Conservation (phyloP, 768 basidiomycete species). For the Lyophyllum atratum region DNA sequence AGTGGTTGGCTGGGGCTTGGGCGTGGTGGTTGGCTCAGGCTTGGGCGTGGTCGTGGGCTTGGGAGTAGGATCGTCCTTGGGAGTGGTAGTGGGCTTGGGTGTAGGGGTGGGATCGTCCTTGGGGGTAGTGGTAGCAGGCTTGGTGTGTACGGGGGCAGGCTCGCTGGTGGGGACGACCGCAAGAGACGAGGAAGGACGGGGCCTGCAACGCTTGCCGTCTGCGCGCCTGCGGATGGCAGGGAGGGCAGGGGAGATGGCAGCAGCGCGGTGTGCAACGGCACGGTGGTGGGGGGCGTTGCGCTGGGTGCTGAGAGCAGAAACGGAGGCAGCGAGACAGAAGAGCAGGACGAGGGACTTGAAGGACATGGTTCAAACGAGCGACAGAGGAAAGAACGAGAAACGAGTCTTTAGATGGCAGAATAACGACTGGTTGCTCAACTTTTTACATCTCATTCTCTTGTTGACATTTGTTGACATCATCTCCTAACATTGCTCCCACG, state of each 20-base stretch:
- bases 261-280: conserved; percentile 46
- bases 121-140: conserved; percentile 13
- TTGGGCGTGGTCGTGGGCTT: conserved; percentile 17
- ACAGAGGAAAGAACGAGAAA: not conserved
- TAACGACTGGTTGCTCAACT: not conserved
- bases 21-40: conserved; percentile 23
- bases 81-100: conserved; percentile 18
- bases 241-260: conserved; percentile 26
- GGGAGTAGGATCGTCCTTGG: conserved; percentile 9
- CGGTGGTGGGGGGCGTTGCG: conserved; percentile 41
- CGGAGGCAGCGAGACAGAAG: conserved; percentile 35
- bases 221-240: conserved; percentile 30
- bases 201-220: conserved; percentile 38
- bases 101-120: not conserved
- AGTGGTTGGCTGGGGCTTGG: conserved; percentile 17
- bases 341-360: conserved; percentile 19
- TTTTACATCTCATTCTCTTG: not conserved
- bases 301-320: conserved; percentile 40
- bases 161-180: conserved; percentile 17
- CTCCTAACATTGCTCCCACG: not conserved
- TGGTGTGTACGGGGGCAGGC: conserved; percentile 1
- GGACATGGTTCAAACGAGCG: conserved; percentile 18
- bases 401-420: not conserved
- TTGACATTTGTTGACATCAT: conserved; percentile 14
- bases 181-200: conserved; percentile 29